These are phyloP conservation scores for Aspergillus persii DNA, from an alignment of 2,329 filamentous ascomycete genomes.

Conservation along the genomic window DNA sequence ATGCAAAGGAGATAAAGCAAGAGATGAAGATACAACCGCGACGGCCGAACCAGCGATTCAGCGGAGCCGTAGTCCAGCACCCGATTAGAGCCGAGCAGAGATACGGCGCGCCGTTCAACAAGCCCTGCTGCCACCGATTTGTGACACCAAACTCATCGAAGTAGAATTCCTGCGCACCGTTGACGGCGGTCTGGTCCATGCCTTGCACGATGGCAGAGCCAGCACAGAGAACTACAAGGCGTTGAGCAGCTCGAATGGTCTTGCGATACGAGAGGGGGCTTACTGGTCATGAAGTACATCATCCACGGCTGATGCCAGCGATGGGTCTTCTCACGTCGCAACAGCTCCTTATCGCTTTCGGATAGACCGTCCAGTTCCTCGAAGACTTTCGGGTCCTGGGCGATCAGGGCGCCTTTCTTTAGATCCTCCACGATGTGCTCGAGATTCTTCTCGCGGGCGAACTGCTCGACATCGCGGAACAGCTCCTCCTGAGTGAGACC, in stretches of 20 bases:
- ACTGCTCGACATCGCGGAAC: slow-evolving; percentile 54
- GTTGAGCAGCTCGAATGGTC: slow-evolving; percentile 15
- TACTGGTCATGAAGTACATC: slow-evolving; percentile 48
- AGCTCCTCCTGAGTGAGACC: slow-evolving; percentile 54
- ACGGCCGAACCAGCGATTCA: slow-evolving; percentile 46
- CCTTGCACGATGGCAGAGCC: slow-evolving; percentile 56
- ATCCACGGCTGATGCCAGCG: slow-evolving; percentile 51
- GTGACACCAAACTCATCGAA: slow-evolving; percentile 12
- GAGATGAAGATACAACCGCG: slow-evolving; percentile 47
- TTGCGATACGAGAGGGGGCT: slow-evolving; percentile 5
- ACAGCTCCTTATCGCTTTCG: slow-evolving; percentile 42
- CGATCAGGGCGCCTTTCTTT: slow-evolving; percentile 52
- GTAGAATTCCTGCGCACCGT: slow-evolving; percentile 44
- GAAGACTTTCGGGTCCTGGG: slow-evolving; percentile 50
- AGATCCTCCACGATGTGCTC: slow-evolving; percentile 49
- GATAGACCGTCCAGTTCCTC: slow-evolving; percentile 49
- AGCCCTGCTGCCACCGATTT: slow-evolving; percentile 30
- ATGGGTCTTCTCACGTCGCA: slow-evolving; percentile 48
- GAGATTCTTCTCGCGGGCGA: slow-evolving; percentile 51
- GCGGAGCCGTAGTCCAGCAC: slow-evolving; percentile 49
- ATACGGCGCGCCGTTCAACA: slow-evolving; percentile 47
- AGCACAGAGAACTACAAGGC: slow-evolving; percentile 45
- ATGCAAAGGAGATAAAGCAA: slow-evolving; percentile 41
- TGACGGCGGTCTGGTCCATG: slow-evolving; percentile 53
- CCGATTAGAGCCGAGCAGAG: slow-evolving; percentile 45